phyloP scores from a whole-genome alignment of 495 filamentous ascomycete genomes.

The Penicillium nucicola region DNA sequence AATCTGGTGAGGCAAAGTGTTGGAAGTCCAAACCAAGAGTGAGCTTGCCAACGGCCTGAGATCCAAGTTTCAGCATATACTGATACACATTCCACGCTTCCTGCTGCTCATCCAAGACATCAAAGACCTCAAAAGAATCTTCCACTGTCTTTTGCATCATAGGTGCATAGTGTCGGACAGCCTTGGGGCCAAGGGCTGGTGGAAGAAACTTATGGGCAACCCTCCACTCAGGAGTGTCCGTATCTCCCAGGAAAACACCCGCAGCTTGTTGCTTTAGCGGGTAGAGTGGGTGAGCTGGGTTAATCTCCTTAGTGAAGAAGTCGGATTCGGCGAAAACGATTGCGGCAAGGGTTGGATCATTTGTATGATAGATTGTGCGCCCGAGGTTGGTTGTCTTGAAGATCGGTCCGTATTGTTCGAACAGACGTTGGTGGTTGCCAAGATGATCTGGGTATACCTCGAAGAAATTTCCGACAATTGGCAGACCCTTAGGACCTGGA shows the following conservation, averaged over 20 bases:
- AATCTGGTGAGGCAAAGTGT: conserved; percentile 42
- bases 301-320: conserved; percentile 53
- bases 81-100: conserved; percentile 55
- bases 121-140: conserved; percentile 46
- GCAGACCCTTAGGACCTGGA: conserved; percentile 46
- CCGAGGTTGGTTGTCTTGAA: conserved; percentile 55
- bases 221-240: conserved; percentile 42
- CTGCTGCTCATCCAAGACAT: conserved; percentile 42
- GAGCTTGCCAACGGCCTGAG: conserved; percentile 48
- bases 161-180: conserved; percentile 51
- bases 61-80: conserved; percentile 55
- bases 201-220: conserved; percentile 54
- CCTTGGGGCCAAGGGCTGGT: conserved; percentile 49
- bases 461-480: conserved; percentile 48
- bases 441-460: conserved; percentile 56
- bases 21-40: conserved; percentile 47
- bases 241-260: conserved; percentile 50
- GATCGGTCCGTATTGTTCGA: conserved; percentile 48
- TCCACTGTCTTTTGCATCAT: conserved; percentile 46
- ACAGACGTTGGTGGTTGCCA: conserved; percentile 55
- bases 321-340: conserved; percentile 41
- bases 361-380: conserved; percentile 44
- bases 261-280: conserved; percentile 38
- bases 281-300: conserved; percentile 45
- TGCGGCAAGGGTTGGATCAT: conserved; percentile 40